Conservation (phyloP, 1,284 basidiomycete species). For the Vanrija humicola region DNA sequence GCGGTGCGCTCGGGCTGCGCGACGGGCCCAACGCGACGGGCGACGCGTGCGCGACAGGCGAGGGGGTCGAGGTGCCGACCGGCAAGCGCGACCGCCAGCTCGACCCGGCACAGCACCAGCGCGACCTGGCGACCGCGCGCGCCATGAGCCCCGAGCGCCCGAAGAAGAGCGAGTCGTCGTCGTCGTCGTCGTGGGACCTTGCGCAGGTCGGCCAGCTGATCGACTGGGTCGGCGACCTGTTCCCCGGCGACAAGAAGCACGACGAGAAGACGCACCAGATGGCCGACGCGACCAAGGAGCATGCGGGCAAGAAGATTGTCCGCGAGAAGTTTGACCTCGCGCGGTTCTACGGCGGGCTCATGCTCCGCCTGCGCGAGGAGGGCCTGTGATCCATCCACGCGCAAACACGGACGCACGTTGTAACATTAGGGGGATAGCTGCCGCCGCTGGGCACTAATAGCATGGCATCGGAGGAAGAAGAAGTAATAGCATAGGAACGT, state of each 20-base stretch:
- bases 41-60: neutral
- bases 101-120: constrained; percentile 8
- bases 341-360: constrained; percentile 49
- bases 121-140: constrained; percentile 17
- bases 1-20: constrained; percentile 1
- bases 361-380: constrained; percentile 47
- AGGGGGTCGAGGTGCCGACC: neutral
- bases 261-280: constrained; percentile 35
- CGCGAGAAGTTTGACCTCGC: constrained; percentile 48
- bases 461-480: neutral
- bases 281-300: constrained; percentile 32
- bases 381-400: constrained; percentile 29
- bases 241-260: constrained; percentile 33
- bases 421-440: neutral
- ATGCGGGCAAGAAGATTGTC: constrained; percentile 25
- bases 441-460: neutral
- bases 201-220: constrained; percentile 47
- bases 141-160: constrained; percentile 8
- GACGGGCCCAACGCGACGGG: neutral
- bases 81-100: constrained; percentile 13
- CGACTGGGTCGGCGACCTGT: constrained; percentile 47
- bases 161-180: neutral
- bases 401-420: neutral
- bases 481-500: neutral
- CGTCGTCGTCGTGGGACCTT: constrained; percentile 31